Conservation (phyloP, 2,329 filamentous ascomycete species). For the Scolecobasidium constrictum region DNA sequence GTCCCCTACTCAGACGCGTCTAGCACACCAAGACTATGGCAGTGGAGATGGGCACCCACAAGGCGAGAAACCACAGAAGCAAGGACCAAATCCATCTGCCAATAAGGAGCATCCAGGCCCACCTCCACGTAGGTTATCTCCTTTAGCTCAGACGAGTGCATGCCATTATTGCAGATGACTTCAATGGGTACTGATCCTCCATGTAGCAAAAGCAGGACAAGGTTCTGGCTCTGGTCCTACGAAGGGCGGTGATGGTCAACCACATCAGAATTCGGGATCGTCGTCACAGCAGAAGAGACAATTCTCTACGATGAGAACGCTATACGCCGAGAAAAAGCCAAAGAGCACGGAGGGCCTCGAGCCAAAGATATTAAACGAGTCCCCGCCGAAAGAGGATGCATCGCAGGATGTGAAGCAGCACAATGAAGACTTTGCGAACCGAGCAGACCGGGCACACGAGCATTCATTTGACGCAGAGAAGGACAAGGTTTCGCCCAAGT, state of each 20-base stretch:
- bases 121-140: no score
- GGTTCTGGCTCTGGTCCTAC: constrained; percentile 19
- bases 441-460: constrained; percentile 30
- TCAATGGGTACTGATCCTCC: no score
- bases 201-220: constrained; percentile 30
- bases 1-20: no score
- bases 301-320: neutral
- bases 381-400: constrained; percentile 21
- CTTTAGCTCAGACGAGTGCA: no score
- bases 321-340: constrained; percentile 4
- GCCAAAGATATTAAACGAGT: constrained; percentile 31
- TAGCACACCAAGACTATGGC: no score
- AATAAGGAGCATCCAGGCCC: constrained; percentile 35
- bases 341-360: constrained; percentile 20
- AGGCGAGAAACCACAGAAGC: constrained; percentile 32
- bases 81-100: constrained; percentile 27
- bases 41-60: constrained; percentile 29
- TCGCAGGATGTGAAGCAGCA: constrained; percentile 28
- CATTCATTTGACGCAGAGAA: constrained; percentile 27
- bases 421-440: constrained; percentile 31
- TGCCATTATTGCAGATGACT: no score
- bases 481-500: constrained; percentile 28
- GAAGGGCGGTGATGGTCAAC: no score
- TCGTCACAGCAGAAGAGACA: constrained; percentile 7
- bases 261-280: no score